Percentiles rank a stretch among this genome's conserved stretches.
These are phyloP conservation scores for Trichoderma erinaceum DNA, from an alignment of 495 filamentous ascomycete species.

Conservation along the genomic window DNA sequence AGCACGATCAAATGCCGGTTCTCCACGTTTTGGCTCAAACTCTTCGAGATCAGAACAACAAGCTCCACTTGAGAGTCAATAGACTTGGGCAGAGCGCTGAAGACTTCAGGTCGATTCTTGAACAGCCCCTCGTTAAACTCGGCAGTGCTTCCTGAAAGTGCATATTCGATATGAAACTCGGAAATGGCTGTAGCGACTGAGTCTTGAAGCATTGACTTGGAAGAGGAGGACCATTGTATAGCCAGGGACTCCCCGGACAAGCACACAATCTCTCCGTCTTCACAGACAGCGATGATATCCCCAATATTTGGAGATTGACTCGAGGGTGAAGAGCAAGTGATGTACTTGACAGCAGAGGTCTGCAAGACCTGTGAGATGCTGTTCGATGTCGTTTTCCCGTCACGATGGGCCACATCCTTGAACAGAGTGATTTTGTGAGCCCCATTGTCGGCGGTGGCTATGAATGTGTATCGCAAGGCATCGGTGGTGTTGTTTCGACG, in stretches of 20 bases:
- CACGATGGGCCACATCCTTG: conserved; percentile 56
- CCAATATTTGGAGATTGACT: conserved; percentile 21
- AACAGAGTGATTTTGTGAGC: conserved; percentile 44
- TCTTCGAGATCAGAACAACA: conserved; percentile 39
- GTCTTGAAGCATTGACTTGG: conserved; percentile 33
- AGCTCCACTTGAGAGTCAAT: conserved; percentile 42
- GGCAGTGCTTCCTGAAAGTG: conserved; percentile 23
- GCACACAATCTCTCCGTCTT: conserved; percentile 34
- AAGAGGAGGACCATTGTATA: conserved; percentile 33
- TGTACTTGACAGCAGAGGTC: conserved; percentile 16
- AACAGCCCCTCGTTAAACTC: conserved; percentile 18
- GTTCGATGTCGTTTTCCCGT: conserved; percentile 46
- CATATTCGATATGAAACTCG: conserved; percentile 35
- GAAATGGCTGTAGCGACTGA: conserved; percentile 24
- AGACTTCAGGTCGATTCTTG: conserved; percentile 14
- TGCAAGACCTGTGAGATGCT: conserved; percentile 16
- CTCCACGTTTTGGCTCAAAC: conserved; percentile 17
- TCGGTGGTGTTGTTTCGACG: conserved; percentile 45
- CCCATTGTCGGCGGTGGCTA: conserved; percentile 36
- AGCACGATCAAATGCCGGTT: conserved; percentile 42
- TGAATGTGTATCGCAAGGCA: conserved; percentile 69
- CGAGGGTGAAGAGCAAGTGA: conserved; percentile 15
- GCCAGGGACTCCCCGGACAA: conserved; percentile 37
- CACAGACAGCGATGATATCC: conserved; percentile 33
- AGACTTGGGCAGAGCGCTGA: conserved; percentile 11